Conservation (phyloP, 2,329 filamentous ascomycete species). For the Beauveria brongniartii region DNA sequence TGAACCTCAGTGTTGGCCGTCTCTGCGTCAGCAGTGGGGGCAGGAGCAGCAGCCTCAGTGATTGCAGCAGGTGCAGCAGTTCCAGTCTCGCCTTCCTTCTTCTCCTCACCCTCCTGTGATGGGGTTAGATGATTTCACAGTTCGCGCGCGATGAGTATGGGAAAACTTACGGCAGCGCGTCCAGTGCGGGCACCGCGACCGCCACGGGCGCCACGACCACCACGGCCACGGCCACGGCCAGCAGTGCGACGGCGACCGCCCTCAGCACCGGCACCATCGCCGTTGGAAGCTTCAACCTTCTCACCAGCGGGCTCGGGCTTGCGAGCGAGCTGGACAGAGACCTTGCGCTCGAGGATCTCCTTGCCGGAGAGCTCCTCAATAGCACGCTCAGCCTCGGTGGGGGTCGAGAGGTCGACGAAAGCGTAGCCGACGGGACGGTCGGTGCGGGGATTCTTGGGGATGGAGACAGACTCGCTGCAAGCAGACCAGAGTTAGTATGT, state of each 20-base stretch:
- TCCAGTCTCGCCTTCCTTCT: conserved; percentile 38
- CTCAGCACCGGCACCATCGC: conserved; percentile 64
- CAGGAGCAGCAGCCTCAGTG: conserved; percentile 16
- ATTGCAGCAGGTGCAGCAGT: conserved; percentile 36
- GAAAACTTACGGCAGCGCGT: conserved; percentile 33
- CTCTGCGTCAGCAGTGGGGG: conserved; percentile 38
- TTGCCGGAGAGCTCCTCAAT: conserved; percentile 94
- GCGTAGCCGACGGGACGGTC: conserved; percentile 97
- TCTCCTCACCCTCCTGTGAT: conserved; percentile 31
- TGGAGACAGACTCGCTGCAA: conserved; percentile 89
- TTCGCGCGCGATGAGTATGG: background rate
- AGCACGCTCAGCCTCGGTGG: conserved; percentile 88
- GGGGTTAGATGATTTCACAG: background rate
- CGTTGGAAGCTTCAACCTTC: conserved; percentile 66
- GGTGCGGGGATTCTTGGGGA: conserved; percentile 98
- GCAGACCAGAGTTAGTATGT: conserved; percentile 21
- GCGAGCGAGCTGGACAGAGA: conserved; percentile 95
- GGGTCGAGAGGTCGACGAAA: conserved; percentile 95
- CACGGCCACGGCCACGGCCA: conserved; percentile 60
- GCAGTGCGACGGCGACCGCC: conserved; percentile 55
- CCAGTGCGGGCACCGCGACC: conserved; percentile 48
- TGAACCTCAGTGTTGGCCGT: conserved; percentile 44
- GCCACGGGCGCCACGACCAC: conserved; percentile 57
- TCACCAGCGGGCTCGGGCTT: conserved; percentile 84
- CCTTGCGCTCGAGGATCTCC: conserved; percentile 97